These are phyloP conservation scores for Gremmenia infestans DNA, from an alignment of 2,329 filamentous ascomycete genomes.

Conservation along the genomic window DNA sequence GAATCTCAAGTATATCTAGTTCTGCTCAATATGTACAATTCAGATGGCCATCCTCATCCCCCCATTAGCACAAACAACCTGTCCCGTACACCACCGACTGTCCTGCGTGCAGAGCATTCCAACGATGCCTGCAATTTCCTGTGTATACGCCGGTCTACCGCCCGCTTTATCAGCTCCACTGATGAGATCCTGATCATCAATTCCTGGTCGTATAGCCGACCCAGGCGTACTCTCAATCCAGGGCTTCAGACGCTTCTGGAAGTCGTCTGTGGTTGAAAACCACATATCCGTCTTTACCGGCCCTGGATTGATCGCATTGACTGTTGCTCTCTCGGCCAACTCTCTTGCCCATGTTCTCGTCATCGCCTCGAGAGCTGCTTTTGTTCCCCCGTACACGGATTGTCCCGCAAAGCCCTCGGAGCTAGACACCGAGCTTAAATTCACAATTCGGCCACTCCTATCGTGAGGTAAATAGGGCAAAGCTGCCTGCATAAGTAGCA, in stretches of 20 bases:
- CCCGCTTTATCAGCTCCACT: constrained; percentile 50
- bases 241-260: constrained; percentile 54
- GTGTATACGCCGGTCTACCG: constrained; percentile 58
- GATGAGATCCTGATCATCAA: constrained; percentile 60
- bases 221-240: constrained; percentile 62
- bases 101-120: constrained; percentile 71
- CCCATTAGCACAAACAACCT: constrained; percentile 75
- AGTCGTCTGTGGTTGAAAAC: constrained; percentile 48
- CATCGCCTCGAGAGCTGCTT: constrained; percentile 64
- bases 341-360: constrained; percentile 64
- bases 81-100: constrained; percentile 72
- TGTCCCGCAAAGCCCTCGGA: constrained; percentile 53
- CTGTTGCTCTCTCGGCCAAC: constrained; percentile 55
- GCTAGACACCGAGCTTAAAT: constrained; percentile 54
- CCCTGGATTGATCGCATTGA: constrained; percentile 62
- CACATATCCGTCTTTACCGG: constrained; percentile 66
- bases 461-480: constrained; percentile 64
- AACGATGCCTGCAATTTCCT: constrained; percentile 70
- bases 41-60: constrained; percentile 54
- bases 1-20: neutral
- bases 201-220: constrained; percentile 51
- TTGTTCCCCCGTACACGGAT: constrained; percentile 60
- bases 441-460: constrained; percentile 60
- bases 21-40: neutral
- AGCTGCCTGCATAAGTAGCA: constrained; percentile 71